Evolutionary conservation across 768 basidiomycete genomes (phyloP), one percentile per base, ranked within the genome.

Genomic region (Xerocomellus dryophilus): DNA sequence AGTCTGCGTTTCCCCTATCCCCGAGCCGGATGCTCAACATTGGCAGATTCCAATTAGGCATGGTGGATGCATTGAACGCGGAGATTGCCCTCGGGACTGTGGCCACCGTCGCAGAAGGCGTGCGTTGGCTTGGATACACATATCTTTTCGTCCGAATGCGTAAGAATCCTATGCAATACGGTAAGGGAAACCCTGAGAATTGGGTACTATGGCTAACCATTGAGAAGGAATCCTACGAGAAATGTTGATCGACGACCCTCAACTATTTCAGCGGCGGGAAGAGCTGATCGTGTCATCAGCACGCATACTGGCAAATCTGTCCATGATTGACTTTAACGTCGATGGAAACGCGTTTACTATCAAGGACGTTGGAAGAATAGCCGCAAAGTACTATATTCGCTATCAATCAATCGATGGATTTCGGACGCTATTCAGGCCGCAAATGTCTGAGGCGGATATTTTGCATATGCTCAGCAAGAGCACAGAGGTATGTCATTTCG

Each of bases 51-150:
- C 81, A 79, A 36, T 77, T 78, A 29, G 95, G 97, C 1, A 84
- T 98, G 72, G 77, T 88, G 42, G 94, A 99, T 65, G 79, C 96
- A 2, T 76, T 99, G 60, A 99, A 98, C 66, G 97, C 94, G 2
- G 97, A 99, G 67, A 88, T 99, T 48, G 79, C 94, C 9, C 80
- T 99, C 0, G 96, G 97, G 3, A 98, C 97, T 1, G 96, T 99
- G 23, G 81, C 92, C 1, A 95, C 83, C 61, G 80, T 86, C 35
- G 74, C 77, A 52, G 97, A 99, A 66, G 97, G 85, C 7, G 84
- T 96, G 14, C 85, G 85, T 58, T 99, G 97, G 97, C 74, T 99
- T 39, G 92, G 95, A 15, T 99, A 97, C 68, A 98, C 97, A 2
- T 99, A 98, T 68, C 81, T 98, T 29, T 93, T 90, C 66, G 94